Evolutionary conservation across 2,329 filamentous ascomycete genomes (phyloP).

Genomic region (Fusarium guadeloupense): DNA sequence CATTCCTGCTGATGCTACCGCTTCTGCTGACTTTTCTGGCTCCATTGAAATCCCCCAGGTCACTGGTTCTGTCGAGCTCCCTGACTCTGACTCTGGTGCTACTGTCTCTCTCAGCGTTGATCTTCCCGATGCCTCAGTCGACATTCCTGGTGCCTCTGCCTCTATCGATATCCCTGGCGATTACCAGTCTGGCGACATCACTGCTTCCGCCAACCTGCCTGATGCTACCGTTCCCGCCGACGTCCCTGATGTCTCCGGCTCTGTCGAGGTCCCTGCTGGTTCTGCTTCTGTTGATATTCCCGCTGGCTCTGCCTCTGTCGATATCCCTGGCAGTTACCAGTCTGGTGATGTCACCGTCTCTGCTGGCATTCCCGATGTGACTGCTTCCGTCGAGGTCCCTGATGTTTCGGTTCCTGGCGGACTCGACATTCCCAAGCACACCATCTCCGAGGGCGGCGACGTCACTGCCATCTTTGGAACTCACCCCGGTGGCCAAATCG

Average conservation of each 20-base stretch:
- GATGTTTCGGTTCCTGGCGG: neutral
- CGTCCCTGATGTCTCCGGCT: neutral
- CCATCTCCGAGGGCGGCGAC: neutral
- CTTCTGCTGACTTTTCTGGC: slow-evolving; percentile 14
- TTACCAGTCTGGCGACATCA: neutral
- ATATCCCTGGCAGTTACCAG: neutral
- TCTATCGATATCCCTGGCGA: neutral
- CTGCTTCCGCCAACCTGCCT: neutral
- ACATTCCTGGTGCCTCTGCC: neutral
- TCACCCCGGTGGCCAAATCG: neutral
- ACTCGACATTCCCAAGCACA: neutral
- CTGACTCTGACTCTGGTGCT: slow-evolving; percentile 5
- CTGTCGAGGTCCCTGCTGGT: neutral
- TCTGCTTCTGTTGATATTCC: neutral
- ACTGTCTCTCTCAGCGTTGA: slow-evolving; percentile 2
- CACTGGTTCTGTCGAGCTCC: slow-evolving; percentile 1
- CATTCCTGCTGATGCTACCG: slow-evolving; percentile 15
- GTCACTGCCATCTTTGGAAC: neutral
- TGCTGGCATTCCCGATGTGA: neutral
- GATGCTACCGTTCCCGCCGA: neutral
- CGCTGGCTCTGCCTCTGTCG: neutral
- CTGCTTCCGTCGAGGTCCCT: slow-evolving; percentile 1
- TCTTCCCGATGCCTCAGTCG: neutral
- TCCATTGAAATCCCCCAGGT: neutral
- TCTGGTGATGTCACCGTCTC: slow-evolving; percentile 11